A percentile compares a stretch with the other conserved stretches of the same genome.
phyloP scores from a whole-genome alignment of 2,329 filamentous ascomycete species.

The Alternaria triticina region DNA sequence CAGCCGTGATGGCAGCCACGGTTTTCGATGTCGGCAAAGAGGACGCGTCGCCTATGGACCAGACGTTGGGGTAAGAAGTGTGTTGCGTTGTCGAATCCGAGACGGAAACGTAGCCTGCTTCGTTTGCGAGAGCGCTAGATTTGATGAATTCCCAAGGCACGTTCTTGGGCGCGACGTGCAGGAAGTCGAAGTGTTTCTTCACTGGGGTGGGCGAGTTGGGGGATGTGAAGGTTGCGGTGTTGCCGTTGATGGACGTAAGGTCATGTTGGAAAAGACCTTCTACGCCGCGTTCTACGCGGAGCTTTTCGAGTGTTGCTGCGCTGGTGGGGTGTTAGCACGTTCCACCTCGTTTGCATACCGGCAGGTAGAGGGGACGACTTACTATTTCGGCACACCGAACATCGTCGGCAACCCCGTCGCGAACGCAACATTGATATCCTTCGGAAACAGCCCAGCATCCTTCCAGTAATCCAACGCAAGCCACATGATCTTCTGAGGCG shows the following conservation, averaged over 20 bases:
- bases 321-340: neutral
- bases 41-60: conserved; percentile 49
- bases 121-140: conserved; percentile 43
- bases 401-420: conserved; percentile 49
- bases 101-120: conserved; percentile 48
- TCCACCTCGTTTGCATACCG: no score
- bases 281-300: conserved; percentile 46
- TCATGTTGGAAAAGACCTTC: conserved; percentile 50
- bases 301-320: conserved; percentile 45
- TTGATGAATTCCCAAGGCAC: conserved; percentile 47
- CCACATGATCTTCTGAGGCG: conserved; percentile 52
- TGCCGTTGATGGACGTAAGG: conserved; percentile 45
- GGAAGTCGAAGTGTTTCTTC: conserved; percentile 44
- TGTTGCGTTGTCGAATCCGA: conserved; percentile 44
- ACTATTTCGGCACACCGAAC: conserved; percentile 50
- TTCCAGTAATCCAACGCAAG: conserved; percentile 50
- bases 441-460: conserved; percentile 42
- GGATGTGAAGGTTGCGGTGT: conserved; percentile 44
- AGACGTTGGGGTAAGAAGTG: conserved; percentile 48
- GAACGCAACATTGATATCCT: conserved; percentile 46
- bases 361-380: neutral
- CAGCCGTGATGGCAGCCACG: conserved; percentile 47
- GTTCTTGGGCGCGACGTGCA: conserved; percentile 50
- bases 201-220: conserved; percentile 34
- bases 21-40: conserved; percentile 50